These are phyloP conservation scores for Jasminum sambac DNA, from an alignment of 257 asterid genomes.

Conservation along the genomic window DNA sequence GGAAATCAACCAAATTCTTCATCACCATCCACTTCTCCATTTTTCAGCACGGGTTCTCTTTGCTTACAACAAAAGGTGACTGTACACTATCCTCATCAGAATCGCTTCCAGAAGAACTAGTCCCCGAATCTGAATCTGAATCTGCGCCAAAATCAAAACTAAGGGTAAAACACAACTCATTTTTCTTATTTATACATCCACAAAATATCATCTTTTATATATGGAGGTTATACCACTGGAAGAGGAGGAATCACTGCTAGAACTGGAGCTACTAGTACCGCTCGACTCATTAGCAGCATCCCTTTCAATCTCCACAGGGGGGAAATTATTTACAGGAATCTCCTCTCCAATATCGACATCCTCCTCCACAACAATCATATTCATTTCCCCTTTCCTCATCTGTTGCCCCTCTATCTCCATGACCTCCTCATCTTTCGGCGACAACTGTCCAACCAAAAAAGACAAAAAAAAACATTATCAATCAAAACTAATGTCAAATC, in stretches of 20 bases:
- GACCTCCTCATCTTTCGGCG: background rate
- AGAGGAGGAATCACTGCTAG: constrained; percentile 80
- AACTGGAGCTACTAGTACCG: constrained; percentile 90
- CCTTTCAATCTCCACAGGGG: constrained; percentile 88
- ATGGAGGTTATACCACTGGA: constrained; percentile 64
- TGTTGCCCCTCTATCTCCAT: background rate
- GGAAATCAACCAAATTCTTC: background rate
- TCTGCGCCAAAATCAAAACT: constrained; percentile 52
- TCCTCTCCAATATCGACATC: constrained; percentile 97
- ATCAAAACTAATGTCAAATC: constrained; percentile 44
- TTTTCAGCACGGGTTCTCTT: background rate
- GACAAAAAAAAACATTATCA: background rate
- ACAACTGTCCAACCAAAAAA: background rate
- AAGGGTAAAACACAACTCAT: constrained; percentile 27
- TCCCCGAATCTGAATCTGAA: constrained; percentile 76
- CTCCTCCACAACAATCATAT: constrained; percentile 51
- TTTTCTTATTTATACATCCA: constrained; percentile 43
- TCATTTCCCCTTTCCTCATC: background rate
- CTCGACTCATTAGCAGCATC: constrained; percentile 88
- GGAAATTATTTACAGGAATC: constrained; percentile 76
- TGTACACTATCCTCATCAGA: constrained; percentile 97
- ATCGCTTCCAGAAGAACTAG: constrained; percentile 86
- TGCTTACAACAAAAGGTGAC: constrained; percentile 29
- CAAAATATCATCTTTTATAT: constrained; percentile 32
- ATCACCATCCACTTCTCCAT: background rate